Percentiles rank a stretch among this genome's conserved stretches.
Conservation (phyloP, 2,329 filamentous ascomycete species). For the Aspergillus aculeatinus region DNA sequence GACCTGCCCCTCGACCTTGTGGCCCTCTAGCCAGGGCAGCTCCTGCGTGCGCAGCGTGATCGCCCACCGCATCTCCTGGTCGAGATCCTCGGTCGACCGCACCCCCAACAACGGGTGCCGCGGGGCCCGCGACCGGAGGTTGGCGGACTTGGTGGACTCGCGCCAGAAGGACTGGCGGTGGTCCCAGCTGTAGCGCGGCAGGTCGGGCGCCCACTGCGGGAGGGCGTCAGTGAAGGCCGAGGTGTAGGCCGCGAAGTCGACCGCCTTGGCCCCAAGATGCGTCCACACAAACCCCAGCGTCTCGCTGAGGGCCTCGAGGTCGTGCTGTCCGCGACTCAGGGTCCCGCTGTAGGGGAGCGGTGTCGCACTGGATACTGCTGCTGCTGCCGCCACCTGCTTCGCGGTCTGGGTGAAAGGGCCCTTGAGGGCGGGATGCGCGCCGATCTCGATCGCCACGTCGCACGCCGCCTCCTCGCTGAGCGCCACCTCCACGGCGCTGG, state of each 20-base stretch:
- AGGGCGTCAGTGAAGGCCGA: not conserved
- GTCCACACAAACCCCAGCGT: conserved; percentile 2
- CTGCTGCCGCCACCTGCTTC: conserved; percentile 14
- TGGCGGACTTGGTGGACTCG: not conserved
- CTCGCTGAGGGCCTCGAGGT: not conserved
- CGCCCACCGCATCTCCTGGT: conserved; percentile 15
- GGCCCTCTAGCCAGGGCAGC: conserved; percentile 26
- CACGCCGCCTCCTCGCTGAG: conserved; percentile 30
- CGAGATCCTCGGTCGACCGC: conserved; percentile 4
- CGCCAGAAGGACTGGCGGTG: not conserved
- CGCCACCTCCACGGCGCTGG: conserved; percentile 20
- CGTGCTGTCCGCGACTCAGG: not conserved
- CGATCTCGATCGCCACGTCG: conserved; percentile 28
- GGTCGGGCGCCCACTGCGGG: not conserved
- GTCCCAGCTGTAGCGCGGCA: conserved; percentile 8
- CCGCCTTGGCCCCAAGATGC: not conserved
- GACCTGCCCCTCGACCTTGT: conserved; percentile 22
- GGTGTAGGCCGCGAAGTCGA: not conserved
- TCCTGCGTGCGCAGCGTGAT: conserved; percentile 20
- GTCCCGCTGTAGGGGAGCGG: not conserved
- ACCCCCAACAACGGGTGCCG: conserved; percentile 7
- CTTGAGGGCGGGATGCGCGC: conserved; percentile 29
- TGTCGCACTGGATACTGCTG: too few relatives aligned
- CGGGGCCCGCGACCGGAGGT: not conserved
- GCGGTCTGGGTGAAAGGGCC: conserved; percentile 20